Evolutionary conservation across 495 filamentous ascomycete species (phyloP).

Genomic region (Neurospora sp.): DNA sequence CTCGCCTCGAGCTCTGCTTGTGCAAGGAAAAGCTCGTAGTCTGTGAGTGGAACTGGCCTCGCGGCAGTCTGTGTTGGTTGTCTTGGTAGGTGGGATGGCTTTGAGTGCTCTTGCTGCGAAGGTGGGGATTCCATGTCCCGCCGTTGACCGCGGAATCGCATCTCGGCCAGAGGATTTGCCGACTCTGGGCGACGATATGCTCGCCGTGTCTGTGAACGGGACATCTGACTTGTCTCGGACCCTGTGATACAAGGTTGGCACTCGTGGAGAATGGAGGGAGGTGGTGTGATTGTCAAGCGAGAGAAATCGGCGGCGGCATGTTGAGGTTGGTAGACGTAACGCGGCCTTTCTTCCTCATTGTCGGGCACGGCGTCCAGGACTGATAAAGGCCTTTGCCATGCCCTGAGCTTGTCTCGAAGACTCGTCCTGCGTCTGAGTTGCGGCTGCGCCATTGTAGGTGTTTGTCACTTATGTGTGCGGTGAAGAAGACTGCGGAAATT

Average conservation of each 20-base stretch:
- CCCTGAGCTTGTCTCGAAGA: slow-evolving; percentile 15
- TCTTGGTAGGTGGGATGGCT: neutral
- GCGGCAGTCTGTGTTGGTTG: neutral
- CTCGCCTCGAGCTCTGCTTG: slow-evolving; percentile 19
- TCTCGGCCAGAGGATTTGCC: neutral
- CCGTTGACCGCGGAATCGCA: neutral
- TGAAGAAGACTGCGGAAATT: neutral
- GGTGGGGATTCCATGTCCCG: neutral
- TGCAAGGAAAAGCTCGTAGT: slow-evolving; percentile 22
- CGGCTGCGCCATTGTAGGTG: slow-evolving; percentile 5
- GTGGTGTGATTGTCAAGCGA: slow-evolving; percentile 7
- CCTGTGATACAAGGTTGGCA: neutral
- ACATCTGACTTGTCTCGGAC: neutral
- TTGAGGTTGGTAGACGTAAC: slow-evolving; percentile 17
- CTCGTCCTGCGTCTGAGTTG: slow-evolving; percentile 17
- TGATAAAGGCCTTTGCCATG: slow-evolving; percentile 10
- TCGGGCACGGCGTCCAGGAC: neutral
- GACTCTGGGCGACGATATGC: neutral
- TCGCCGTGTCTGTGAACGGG: neutral
- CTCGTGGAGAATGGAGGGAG: neutral
- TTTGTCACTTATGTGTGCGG: neutral
- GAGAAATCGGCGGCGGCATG: slow-evolving; percentile 24
- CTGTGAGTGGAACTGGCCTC: neutral
- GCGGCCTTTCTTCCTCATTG: slow-evolving; percentile 7
- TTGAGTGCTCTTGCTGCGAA: neutral